Evolutionary conservation across 1,284 basidiomycete species (phyloP).

Genomic region (Trametes versicolor): DNA sequence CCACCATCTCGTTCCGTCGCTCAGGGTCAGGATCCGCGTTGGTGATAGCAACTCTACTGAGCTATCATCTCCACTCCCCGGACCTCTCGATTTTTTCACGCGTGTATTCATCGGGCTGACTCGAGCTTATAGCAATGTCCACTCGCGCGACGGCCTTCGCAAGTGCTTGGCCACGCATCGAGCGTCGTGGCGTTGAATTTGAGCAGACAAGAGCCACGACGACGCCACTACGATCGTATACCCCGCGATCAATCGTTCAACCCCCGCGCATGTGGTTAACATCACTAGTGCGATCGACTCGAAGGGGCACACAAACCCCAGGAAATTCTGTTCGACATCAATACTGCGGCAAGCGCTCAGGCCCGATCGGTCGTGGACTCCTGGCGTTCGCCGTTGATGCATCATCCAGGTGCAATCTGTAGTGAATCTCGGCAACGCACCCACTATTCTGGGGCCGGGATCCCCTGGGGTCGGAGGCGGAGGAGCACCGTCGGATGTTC

Average conservation of each 20-base stretch:
- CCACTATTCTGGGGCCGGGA: neutral
- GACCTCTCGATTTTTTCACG: neutral
- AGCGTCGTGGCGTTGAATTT: neutral
- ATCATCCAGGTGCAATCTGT: neutral
- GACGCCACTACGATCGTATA: neutral
- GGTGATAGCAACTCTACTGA: neutral
- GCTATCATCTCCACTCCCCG: neutral
- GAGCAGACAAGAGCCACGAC: neutral
- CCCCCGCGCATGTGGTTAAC: neutral
- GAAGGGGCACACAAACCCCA: neutral
- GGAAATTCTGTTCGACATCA: neutral
- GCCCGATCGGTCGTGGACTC: neutral
- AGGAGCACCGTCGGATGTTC: neutral
- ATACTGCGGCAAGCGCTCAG: neutral
- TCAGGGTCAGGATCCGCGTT: neutral
- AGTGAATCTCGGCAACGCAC: neutral
- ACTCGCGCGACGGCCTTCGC: neutral
- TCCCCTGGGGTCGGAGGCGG: neutral
- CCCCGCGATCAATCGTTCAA: neutral
- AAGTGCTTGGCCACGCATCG: no score
- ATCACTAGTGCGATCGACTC: neutral
- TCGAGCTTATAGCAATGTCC: neutral
- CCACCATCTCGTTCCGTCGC: neutral
- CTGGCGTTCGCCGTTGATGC: neutral
- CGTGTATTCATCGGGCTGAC: neutral